Base-by-base conservation (phyloP, 2,329 filamentous ascomycete genomes). In the Periconia sp. region DNA sequence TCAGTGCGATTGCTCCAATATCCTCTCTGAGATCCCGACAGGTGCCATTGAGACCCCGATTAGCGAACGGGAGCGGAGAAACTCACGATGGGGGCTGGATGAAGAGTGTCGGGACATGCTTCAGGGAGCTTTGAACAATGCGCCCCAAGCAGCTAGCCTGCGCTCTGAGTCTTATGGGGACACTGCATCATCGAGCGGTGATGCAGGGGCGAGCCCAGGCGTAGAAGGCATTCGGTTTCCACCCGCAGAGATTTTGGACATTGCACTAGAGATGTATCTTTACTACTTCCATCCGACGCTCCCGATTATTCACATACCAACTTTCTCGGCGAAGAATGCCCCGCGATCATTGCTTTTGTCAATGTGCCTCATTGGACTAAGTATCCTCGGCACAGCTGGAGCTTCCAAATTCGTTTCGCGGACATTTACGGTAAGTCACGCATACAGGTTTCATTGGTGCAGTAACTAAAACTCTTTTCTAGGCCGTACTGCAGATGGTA, bases 311-410 rank as follows among this genome's bases (percentile, higher is more conserved):
- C 78, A 81, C 52, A 68, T 78, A 11, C 77, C 78, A 2, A 78
- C 78, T 0, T 81, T 80, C 47, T 74, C 72, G 11, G 76, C 77
- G 1, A 76, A 74, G 36, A 73, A 73, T 30, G 73, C 76, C 4
- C 71, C 72, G 15, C 65, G 69, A 16, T 70, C 76, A 8, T 58
- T 80, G 13, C 59, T 80, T 1, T 74, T 79, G 34, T 72, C 72
- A 16, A 80, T 81, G 75, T 79, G 76, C 51, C 68, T 80, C 11
- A 76, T 80, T 23, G 78, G 78, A 4, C 69, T 80, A 54, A 75
- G 76, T 36, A 73, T 79, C 36, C 56, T 80, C 26, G 77, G 76
- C 7, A 80, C 77, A 1, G 77, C 75, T 31, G 77, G 77, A 9
- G 76, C 77, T 9, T 73, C 74, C 0, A 73, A 68, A 21, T 81